Evolutionary conservation across 345 rosid species (phyloP), one percentile per base, ranked within the genome.

Genomic region (Salix purpurea): DNA sequence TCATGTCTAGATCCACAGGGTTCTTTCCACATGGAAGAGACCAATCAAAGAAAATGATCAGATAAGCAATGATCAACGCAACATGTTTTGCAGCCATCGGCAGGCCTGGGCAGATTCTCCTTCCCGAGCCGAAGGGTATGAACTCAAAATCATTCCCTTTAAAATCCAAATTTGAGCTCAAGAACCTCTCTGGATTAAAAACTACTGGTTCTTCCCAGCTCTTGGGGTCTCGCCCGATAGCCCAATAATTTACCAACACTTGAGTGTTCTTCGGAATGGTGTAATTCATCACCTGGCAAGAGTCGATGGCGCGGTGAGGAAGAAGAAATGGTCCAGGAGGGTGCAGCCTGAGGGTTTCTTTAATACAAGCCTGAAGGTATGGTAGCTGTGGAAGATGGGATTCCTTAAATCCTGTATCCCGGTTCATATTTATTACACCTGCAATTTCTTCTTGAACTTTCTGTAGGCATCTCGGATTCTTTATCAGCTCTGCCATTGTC

Each of bases 81-180:
- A 79, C 74, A 14, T 79, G 82, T 48, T 65, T 79, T 32, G 75
- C 21, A 64, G 82, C 82, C 82, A 79, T 79, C 5, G 82, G 75
- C 10, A 79, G 11, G 21, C 78, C 82, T 23, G 82, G 82, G 44
- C 82, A 79, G n/a, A 79, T 79, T 62, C 82, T 79, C 65, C 84
- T 71, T 4, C 84, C 87, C 3, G 83, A 75, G 19, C 84, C 84
- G 30, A 84, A 81, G 11, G 87, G 87, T 69, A 84, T 58, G 39
- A 72, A 84, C 52, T 66, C 74, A 65, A 50, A 65, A 37, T 67
- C 61, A 52, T 40, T 75, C 2, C 87, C 84, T 19, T 44, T 75
- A 56, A 72, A 81, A 73, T 81, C 75, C 62, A 65, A 67, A 0
- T 71, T 71, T 0, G 74, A 36, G 2, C 72, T 62, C 9, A 68